A percentile compares a stretch with the other conserved stretches of the same genome.
These are phyloP conservation scores for Houttuynia cordata DNA, from an alignment of 164 flowering plant species.

Conservation along the genomic window DNA sequence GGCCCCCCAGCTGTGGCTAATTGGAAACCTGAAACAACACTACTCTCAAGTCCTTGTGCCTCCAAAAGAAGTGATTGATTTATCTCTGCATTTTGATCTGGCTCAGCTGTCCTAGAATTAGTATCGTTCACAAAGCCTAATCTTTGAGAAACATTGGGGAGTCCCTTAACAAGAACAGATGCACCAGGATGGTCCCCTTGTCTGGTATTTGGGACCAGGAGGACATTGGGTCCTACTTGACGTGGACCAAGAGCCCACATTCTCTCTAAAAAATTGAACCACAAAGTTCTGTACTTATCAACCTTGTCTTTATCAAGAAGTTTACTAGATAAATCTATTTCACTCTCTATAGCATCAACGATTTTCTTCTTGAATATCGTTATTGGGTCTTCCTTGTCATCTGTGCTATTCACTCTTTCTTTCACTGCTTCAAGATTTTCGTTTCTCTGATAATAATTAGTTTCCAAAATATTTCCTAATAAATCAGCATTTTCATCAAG, in stretches of 20 bases:
- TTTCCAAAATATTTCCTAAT: slow-evolving; percentile 51
- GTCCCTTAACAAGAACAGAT: not conserved
- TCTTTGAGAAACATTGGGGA: slow-evolving; percentile 6
- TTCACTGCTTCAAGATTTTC: slow-evolving; percentile 13
- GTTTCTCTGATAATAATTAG: slow-evolving; percentile 30
- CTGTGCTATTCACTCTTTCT: slow-evolving; percentile 17
- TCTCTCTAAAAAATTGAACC: slow-evolving; percentile 51
- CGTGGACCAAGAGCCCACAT: slow-evolving; percentile 21
- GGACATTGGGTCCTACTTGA: slow-evolving; percentile 79
- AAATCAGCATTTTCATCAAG: slow-evolving; percentile 77
- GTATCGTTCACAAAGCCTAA: not conserved
- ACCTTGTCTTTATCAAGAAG: slow-evolving; percentile 41
- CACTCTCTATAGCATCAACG: slow-evolving; percentile 8
- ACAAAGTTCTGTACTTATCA: slow-evolving; percentile 45
- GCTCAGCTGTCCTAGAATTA: not conserved
- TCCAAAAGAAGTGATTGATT: slow-evolving; percentile 18
- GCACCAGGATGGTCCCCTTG: slow-evolving; percentile 3
- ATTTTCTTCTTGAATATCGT: slow-evolving; percentile 49
- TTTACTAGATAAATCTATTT: slow-evolving; percentile 19
- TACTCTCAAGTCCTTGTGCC: slow-evolving; percentile 56
- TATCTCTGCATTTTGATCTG: not conserved
- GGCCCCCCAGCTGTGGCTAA: slow-evolving; percentile 86
- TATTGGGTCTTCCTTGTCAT: slow-evolving; percentile 38
- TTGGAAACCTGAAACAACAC: slow-evolving; percentile 80
- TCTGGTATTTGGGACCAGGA: slow-evolving; percentile 44